phyloP scores from a whole-genome alignment of 805 yeast species.

The Teunomyces gatunensis region DNA sequence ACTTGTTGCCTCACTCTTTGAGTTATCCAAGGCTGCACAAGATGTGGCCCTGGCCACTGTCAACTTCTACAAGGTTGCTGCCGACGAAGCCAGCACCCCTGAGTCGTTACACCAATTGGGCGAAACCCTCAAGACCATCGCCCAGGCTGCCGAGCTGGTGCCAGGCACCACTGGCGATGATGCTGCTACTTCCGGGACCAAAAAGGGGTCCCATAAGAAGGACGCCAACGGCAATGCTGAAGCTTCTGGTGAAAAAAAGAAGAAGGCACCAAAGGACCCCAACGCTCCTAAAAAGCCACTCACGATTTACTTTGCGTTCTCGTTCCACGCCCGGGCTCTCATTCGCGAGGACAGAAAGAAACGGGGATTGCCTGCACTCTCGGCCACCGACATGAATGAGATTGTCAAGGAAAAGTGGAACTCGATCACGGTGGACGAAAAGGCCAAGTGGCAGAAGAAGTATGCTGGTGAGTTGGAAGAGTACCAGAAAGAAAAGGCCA shows the following conservation, averaged over 20 bases:
- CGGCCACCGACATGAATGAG: slow-evolving; percentile 75
- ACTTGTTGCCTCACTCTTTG: slow-evolving; percentile 75
- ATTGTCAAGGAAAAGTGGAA: slow-evolving; percentile 81
- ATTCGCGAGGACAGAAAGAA: slow-evolving; percentile 66
- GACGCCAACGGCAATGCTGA: slow-evolving; percentile 11
- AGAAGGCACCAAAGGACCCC: slow-evolving; percentile 65
- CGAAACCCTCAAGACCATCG: slow-evolving; percentile 38
- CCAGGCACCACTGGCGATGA: slow-evolving; percentile 8
- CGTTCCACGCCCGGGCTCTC: slow-evolving; percentile 68
- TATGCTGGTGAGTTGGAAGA: slow-evolving; percentile 47
- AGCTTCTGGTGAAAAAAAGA: slow-evolving; percentile 41
- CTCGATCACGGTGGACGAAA: slow-evolving; percentile 59
- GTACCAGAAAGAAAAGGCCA: slow-evolving; percentile 32
- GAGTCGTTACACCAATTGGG: slow-evolving; percentile 38
- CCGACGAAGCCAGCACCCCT: slow-evolving; percentile 43
- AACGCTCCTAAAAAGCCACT: slow-evolving; percentile 94
- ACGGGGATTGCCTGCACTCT: slow-evolving; percentile 56
- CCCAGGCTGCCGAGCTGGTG: slow-evolving; percentile 21
- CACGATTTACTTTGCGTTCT: slow-evolving; percentile 78
- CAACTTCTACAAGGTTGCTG: slow-evolving; percentile 63
- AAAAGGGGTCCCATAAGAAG: slow-evolving; percentile 12
- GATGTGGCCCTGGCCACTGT: slow-evolving; percentile 81
- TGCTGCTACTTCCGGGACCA: slow-evolving; percentile 14
- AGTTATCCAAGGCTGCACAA: slow-evolving; percentile 81
- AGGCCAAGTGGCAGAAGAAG: slow-evolving; percentile 64